Evolutionary conservation across 768 basidiomycete genomes (phyloP), one percentile per base, ranked within the genome.

Genomic region (Lactarius tabidus): DNA sequence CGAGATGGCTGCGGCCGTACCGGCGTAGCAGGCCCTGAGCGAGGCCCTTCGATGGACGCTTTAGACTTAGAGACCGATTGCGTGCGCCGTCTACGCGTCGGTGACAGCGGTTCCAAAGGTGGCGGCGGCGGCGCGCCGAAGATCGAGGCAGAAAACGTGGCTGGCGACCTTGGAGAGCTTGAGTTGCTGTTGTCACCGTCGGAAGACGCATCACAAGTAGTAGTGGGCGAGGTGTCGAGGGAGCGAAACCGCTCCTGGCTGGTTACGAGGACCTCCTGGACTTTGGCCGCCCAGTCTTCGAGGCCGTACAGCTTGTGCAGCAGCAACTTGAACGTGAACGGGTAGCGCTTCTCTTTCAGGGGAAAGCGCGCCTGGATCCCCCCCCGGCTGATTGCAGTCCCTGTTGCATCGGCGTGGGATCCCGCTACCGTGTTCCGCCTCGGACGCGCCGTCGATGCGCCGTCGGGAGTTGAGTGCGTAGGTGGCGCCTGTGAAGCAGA

Each of bases 241-340:
- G 69, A 36, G 35, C 67, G 67, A 43, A 56, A 70, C 35, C 58
- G 64, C 41, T 62, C 69, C 55, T 70, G 67, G 55, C 69, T 70
- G 17, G 63, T 56, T 3, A 64, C 60, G 55, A 70, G 68, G 52
- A 70, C 64, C 20, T 60, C 61, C 35, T 65, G 67, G 35, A 70
- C 61, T 43, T 70, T 70, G 54, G 57, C 63, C 36, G 60, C 67
- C 69, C 69, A 70, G 35, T 63, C 67, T 8, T 69, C 67, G 55
- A 70, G 63, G 52, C 66, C 64, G 67, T 70, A 70, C 36, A 70
- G 55, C 52, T 69, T 70, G 64, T 70, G 69, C 33, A 70, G 18
- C 39, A 68, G 15, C 35, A 70, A 28, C 58, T 70, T 70, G 62
- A 69, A 70, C 28, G 69, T 69, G 61, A 70, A 70, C n/a, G 64